A percentile compares a stretch with the other conserved stretches of the same genome.
These are phyloP conservation scores for Ramaria rubella DNA, from an alignment of 768 basidiomycete genomes.

Conservation along the genomic window DNA sequence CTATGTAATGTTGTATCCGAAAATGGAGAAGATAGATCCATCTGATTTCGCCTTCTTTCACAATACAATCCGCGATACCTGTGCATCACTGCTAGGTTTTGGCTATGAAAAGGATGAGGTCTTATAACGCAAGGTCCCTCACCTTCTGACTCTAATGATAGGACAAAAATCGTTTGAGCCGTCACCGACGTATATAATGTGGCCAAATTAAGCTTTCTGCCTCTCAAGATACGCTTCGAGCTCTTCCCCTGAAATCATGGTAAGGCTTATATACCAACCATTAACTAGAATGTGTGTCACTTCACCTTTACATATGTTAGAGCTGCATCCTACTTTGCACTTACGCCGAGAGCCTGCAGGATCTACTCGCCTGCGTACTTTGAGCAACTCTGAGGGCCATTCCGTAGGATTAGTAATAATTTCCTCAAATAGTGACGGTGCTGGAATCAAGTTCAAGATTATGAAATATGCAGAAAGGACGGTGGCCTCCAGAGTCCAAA, in stretches of 20 bases:
- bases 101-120: conserved; percentile 46
- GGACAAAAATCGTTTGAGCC: conserved; percentile 96
- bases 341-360: conserved; percentile 71
- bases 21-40: conserved; percentile 50
- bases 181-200: conserved; percentile 88
- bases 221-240: conserved; percentile 72
- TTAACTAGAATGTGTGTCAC: background rate
- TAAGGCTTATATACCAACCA: background rate
- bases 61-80: conserved; percentile 75
- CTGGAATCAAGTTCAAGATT: background rate
- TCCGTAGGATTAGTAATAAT: conserved; percentile 90
- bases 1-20: conserved; percentile 3
- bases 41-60: conserved; percentile 53
- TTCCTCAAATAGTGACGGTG: conserved; percentile 54
- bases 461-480: background rate
- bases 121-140: conserved; percentile 17
- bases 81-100: conserved; percentile 80
- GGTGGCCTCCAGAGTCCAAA: conserved; percentile 59
- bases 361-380: conserved; percentile 68
- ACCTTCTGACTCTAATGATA: conserved; percentile 72
- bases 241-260: conserved; percentile 64
- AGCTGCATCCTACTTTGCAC: conserved; percentile 83
- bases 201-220: conserved; percentile 57
- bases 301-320: conserved; percentile 97
- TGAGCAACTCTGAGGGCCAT: conserved; percentile 68